Evolutionary conservation across 2,329 filamentous ascomycete genomes (phyloP), one percentile per base, ranked within the genome.

Genomic region (Ophiocordyceps australis): DNA sequence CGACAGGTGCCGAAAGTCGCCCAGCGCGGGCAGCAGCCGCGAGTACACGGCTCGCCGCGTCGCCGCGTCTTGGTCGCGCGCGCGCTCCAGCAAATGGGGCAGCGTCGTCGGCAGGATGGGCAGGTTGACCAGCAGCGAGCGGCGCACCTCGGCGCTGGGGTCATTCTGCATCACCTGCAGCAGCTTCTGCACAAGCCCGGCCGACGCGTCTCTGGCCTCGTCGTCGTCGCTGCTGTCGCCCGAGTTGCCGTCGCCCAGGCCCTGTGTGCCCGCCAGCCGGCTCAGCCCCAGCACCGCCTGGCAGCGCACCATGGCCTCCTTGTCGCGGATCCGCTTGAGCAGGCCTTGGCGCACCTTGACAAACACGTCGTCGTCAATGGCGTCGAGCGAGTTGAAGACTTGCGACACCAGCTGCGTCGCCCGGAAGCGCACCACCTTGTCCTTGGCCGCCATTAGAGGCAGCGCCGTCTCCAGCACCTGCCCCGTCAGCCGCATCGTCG

Each of bases 251-350:
- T 70, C 70, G 9, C 71, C 76, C 28, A 79, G 77, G 5, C 75
- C 67, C 36, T 78, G 72, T 38, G 82, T 81, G 14, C 75, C 76
- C 6, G 82, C 81, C 26, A 95, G 59, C 17, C 83, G 68, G 6
- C 81, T 80, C n/a, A 98, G 62, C 5, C 85, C 86, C 33, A 93
- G 62, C 1, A 93, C 82, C 6, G 89, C 89, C 47, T 98, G 89
- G 5, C 89, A 74, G 31, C 89, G 73, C 7, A 98, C 82, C 46
- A 85, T 79, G 6, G 83, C 69, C 46, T 98, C 89, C 51, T 94
- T 95, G 52, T 98, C 89, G 36, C 82, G 73, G 26, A 95, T 75
- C 18, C 89, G 68, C 51, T 79, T 91, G 23, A 92, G 55, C 20
- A 98, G 57, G 0, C 76, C 78, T 27, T 80, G 65, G 27, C 81